phyloP scores from a whole-genome alignment of 257 asterid species.

The Capsicum pubescens region DNA sequence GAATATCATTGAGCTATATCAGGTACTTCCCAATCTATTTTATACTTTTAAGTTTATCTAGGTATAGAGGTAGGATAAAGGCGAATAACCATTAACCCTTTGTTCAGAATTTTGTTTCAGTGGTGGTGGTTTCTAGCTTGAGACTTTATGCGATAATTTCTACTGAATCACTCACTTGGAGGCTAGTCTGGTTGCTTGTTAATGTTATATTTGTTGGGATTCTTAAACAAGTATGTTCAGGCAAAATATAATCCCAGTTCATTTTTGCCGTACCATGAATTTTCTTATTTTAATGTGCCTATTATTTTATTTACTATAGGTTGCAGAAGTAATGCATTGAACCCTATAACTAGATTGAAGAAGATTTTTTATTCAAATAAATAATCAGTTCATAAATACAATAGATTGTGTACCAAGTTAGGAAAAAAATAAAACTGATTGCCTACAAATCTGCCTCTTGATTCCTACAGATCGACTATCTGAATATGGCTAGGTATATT shows the following conservation, averaged over 20 bases:
- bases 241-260: constrained; percentile 45
- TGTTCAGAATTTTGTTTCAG: constrained; percentile 81
- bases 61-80: constrained; percentile 21
- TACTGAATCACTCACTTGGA: constrained; percentile 92
- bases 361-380: too few species aligned
- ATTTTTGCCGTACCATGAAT: neutral
- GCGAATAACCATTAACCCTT: constrained; percentile 11
- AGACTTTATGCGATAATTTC: constrained; percentile 67
- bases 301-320: constrained; percentile 19
- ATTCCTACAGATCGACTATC: too few species aligned
- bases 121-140: constrained; percentile 62
- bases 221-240: constrained; percentile 97
- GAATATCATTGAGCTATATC: constrained; percentile 92
- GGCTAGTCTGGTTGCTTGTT: constrained; percentile 89
- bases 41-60: neutral
- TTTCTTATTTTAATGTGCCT: constrained; percentile 10
- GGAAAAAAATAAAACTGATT: too few species aligned
- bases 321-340: constrained; percentile 18
- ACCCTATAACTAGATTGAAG: too few species aligned
- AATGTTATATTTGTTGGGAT: constrained; percentile 90
- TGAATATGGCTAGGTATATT: too few species aligned
- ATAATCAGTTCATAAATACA: too few species aligned
- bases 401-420: too few species aligned
- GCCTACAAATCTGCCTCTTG: too few species aligned
- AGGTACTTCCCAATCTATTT: constrained; percentile 53